Base-by-base conservation (phyloP, 208 protist genomes). In the Eutreptiella sp. region DNA sequence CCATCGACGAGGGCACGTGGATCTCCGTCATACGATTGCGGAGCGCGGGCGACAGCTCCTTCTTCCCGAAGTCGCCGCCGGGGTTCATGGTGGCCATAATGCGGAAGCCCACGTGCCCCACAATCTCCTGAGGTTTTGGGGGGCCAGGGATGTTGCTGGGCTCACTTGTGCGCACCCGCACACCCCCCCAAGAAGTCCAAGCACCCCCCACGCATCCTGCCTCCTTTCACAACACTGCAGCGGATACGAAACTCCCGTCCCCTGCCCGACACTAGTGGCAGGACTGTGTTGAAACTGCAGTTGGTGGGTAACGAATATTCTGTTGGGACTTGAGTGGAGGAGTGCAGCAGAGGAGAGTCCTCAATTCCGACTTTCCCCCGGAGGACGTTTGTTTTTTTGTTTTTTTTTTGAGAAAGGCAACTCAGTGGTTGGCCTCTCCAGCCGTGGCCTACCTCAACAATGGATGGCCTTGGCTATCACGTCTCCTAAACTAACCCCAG, bases 11-110 rank as follows among this genome's bases (percentile, higher is more conserved):
- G 5, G 93, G 88, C 2, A 99, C 95, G 85, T 98, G 99, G 24
- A 99, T 91, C 70, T 99, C 97, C 0, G 97, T 99, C 65, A 99
- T 99, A 62, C 98, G 81, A 65, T 99, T 99, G 50, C 97, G 79
- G 27, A 99, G 81, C 39, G 98, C 97, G 14, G 98, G 97, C 5
- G 94, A 99, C 4, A 99, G 76, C 77, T 99, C 98, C 74, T 97
- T 98, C 77, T 99, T 99, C 41, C 98, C 98, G 89, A 98, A 99
- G 72, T 99, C 98, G 24, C 97, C 98, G 41, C 97, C 96, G 4
- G 98, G 98, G 75, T 99, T 99, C 98, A 99, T 99, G 4, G 98
- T 99, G 19, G 97, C 97, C 58, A 99, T 57, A 11, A 99, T 80
- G 42, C 88, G 72, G 68, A 99, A 99, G 9, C 71, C 50, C 23